Percentiles rank a stretch among this genome's conserved stretches.
Conservation (phyloP, 1,139 yeast genomes). For the Entelexis paramagnoliae region DNA sequence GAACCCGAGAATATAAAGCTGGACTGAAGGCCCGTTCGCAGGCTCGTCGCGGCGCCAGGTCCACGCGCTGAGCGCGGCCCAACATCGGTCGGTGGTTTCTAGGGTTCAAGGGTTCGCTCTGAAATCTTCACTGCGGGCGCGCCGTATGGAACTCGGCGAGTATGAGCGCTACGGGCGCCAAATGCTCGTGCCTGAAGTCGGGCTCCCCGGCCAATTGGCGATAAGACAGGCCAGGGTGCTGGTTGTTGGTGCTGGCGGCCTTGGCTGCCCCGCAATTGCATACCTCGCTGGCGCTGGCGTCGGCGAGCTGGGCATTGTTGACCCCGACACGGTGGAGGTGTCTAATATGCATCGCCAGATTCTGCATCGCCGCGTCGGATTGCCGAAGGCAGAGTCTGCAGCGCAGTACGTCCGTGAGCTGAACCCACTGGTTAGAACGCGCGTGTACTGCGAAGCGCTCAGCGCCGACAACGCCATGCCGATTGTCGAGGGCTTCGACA, state of each 20-base stretch:
- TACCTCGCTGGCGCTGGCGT: constrained; percentile 84
- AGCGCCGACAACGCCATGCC: constrained; percentile 50
- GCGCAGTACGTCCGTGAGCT: constrained; percentile 37
- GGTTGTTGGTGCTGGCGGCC: constrained; percentile 93
- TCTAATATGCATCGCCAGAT: constrained; percentile 88
- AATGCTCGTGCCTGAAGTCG: constrained; percentile 77
- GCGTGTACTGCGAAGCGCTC: constrained; percentile 45
- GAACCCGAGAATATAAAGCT: too few species aligned
- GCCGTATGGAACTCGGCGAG: constrained; percentile 35
- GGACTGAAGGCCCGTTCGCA: too few species aligned
- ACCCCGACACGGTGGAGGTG: constrained; percentile 70
- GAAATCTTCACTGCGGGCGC: neutral
- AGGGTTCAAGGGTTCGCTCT: neutral
- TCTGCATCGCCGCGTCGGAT: constrained; percentile 61
- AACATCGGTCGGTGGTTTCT: neutral
- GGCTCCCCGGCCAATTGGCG: constrained; percentile 46
- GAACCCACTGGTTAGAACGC: constrained; percentile 58
- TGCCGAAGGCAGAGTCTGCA: constrained; percentile 71
- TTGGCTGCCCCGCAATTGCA: constrained; percentile 84
- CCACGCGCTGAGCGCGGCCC: too few species aligned
- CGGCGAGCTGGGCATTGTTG: constrained; percentile 77
- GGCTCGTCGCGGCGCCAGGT: too few species aligned
- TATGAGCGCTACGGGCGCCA: constrained; percentile 84
- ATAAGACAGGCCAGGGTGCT: constrained; percentile 51
- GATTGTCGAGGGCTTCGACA: constrained; percentile 50